Evolutionary conservation across 108 stramenopile genomes (phyloP).

Genomic region (Heterococcus sp.): DNA sequence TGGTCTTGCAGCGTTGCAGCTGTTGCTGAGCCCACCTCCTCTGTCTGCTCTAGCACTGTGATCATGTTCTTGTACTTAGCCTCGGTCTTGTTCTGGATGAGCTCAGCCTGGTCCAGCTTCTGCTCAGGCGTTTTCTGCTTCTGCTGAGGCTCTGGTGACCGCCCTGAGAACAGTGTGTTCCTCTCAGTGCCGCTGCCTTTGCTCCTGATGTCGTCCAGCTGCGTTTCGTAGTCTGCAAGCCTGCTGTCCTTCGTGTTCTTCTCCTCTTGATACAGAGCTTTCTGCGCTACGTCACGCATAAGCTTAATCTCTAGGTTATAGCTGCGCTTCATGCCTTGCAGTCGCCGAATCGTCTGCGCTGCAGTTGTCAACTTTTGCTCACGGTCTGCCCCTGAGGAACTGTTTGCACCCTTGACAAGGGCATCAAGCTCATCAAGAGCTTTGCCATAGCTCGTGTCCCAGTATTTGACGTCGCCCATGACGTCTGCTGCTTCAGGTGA

Average conservation of each 20-base stretch:
- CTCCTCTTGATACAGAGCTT: not conserved
- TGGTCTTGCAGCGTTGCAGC: constrained; percentile 69
- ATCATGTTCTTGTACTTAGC: constrained; percentile 44
- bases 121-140: constrained; percentile 4
- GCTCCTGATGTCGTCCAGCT: not conserved
- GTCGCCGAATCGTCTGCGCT: not conserved
- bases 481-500: too few species aligned
- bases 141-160: not conserved
- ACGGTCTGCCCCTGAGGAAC: not conserved
- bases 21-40: constrained; percentile 37
- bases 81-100: constrained; percentile 35
- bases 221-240: not conserved
- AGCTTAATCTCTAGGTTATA: constrained; percentile 42
- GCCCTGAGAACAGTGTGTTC: not conserved
- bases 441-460: constrained; percentile 36
- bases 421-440: constrained; percentile 15
- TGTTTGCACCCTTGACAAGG: not conserved
- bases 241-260: not conserved
- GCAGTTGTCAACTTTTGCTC: constrained; percentile 3
- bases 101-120: constrained; percentile 16
- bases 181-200: not conserved
- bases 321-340: constrained; percentile 34
- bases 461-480: constrained; percentile 34
- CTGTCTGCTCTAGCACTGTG: constrained; percentile 39
- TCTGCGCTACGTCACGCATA: constrained; percentile 6